Evolutionary conservation across 345 rosid species (phyloP), one percentile per base, ranked within the genome.

Genomic region (Pugionium dolabratum): DNA sequence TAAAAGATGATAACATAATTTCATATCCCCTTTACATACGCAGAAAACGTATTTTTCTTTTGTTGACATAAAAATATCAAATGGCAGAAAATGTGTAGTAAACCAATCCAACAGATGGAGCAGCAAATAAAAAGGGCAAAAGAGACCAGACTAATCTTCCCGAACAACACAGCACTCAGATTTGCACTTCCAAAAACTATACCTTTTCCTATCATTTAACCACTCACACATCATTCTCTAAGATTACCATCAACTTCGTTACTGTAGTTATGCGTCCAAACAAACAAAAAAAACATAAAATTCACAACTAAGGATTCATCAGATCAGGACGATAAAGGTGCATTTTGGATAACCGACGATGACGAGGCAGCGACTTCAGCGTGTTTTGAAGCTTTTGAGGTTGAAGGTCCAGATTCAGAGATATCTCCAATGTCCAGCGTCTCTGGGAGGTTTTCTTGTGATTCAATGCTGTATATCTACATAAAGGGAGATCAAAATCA

Each of bases 381-480:
- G 5, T 65, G 78, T 66, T 81, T 84, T 63, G 76, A 62, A 51
- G 80, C 47, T 28, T 77, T 54, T 29, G 80, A 81, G 0, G 74
- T 75, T 47, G 84, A 69, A 57, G 84, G 44, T 37, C 74, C 77
- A 0, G 78, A 35, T 54, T 82, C 86, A 10, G 82, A 55, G 2
- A 86, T 75, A 66, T 93, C 97, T 4, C 91, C 91, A 44, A 90
- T 84, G 74, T 90, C 98, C 76, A 90, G 69, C 3, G 84, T 76
- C 63, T 88, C 97, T 1, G 94, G 94, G 53, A 88, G 90, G 56
- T 59, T 71, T 71, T 79, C 87, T 50, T 64, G 35, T 71, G 80
- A 42, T 32, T 74, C 78, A 48, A 25, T 44, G 7, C 73, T 56
- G 75, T 82, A 79, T 66, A 74, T 80, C 97, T 90, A 85, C 62